These are phyloP conservation scores for Dendrobium huoshanense DNA, from an alignment of 106 monocot species.

Conservation along the genomic window DNA sequence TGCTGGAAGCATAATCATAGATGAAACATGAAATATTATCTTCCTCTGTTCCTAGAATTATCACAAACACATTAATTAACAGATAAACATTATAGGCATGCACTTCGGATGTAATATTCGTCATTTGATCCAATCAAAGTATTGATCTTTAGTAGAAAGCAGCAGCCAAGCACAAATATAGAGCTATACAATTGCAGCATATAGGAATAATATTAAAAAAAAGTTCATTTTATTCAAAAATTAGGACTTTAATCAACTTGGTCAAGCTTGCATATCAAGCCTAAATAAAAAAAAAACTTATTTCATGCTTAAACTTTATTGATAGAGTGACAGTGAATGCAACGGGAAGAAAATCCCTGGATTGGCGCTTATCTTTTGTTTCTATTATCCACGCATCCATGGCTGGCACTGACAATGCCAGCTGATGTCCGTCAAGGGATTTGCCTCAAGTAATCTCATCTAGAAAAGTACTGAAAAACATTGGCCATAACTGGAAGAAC, in stretches of 20 bases:
- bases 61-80: constrained; percentile 8
- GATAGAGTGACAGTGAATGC: not conserved
- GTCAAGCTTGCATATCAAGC: not conserved
- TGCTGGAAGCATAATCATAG: constrained; percentile 52
- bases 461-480: not conserved
- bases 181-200: not conserved
- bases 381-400: not conserved
- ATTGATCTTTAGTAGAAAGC: not conserved
- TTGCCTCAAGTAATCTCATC: not conserved
- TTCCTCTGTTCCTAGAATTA: constrained; percentile 29
- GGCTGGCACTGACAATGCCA: not conserved
- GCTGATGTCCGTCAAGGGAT: not conserved
- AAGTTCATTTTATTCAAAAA: not conserved
- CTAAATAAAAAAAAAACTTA: not conserved
- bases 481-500: not conserved
- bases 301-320: not conserved
- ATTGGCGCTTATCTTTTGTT: not conserved
- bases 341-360: not conserved
- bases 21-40: constrained; percentile 48
- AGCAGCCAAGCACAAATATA: constrained; percentile 2
- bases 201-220: not conserved
- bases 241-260: not conserved
- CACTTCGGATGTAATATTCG: not conserved
- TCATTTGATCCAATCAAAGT: not conserved
- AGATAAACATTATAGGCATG: constrained; percentile 6